These are phyloP conservation scores for Lophium mytilinum DNA, from an alignment of 495 filamentous ascomycete species.

Conservation along the genomic window DNA sequence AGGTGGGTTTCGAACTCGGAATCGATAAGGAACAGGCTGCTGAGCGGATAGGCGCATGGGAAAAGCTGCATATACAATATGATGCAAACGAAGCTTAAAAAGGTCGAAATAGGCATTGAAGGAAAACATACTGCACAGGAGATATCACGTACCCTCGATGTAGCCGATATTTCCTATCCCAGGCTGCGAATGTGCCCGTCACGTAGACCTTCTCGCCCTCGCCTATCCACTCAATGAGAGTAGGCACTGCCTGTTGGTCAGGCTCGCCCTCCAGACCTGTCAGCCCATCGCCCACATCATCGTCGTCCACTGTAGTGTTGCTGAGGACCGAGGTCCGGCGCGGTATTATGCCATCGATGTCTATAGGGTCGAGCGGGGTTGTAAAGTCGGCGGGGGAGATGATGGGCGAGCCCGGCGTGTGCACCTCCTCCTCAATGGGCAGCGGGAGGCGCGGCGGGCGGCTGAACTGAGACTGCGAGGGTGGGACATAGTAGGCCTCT, in stretches of 20 bases:
- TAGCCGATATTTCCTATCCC: slow-evolving; percentile 84
- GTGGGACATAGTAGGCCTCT: slow-evolving; percentile 23
- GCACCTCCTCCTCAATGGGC: slow-evolving; percentile 80
- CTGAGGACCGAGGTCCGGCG: slow-evolving; percentile 57
- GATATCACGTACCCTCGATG: slow-evolving; percentile 62
- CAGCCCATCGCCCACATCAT: slow-evolving; percentile 69
- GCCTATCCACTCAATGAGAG: slow-evolving; percentile 70
- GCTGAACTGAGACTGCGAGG: slow-evolving; percentile 49
- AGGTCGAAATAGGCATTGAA: background rate
- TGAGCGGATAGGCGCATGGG: slow-evolving; percentile 4
- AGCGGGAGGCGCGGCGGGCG: slow-evolving; percentile 82
- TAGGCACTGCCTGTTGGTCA: slow-evolving; percentile 57
- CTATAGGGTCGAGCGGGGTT: slow-evolving; percentile 43
- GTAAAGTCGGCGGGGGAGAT: slow-evolving; percentile 52
- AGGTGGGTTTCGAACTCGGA: background rate
- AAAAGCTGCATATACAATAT: background rate
- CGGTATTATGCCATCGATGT: slow-evolving; percentile 43
- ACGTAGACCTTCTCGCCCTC: slow-evolving; percentile 84
- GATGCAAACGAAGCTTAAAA: background rate
- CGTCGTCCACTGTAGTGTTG: slow-evolving; percentile 66
- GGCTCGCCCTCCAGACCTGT: slow-evolving; percentile 51
- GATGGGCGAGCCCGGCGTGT: slow-evolving; percentile 81
- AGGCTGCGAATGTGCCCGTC: slow-evolving; percentile 89
- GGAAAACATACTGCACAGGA: slow-evolving; percentile 3
- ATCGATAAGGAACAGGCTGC: background rate